Evolutionary conservation across 2,329 filamentous ascomycete species (phyloP), one percentile per base, ranked within the genome.

Genomic region (Fusarium staphyleae): DNA sequence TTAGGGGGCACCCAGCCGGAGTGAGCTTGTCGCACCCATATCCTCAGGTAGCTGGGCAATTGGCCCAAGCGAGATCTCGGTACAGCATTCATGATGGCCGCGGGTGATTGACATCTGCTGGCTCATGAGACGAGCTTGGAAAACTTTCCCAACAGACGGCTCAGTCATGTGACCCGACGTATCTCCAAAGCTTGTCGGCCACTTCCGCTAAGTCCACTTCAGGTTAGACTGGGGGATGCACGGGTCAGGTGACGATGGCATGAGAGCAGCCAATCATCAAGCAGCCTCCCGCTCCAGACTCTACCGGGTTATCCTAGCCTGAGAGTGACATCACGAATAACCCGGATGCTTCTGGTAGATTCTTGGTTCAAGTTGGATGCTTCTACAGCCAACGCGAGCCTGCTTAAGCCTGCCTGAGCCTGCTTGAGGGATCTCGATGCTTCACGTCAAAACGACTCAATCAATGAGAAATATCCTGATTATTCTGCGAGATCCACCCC

Each of bases 41-140:
- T 73, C 62, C 74, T 69, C 32, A 77, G 67, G 42, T 78, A 65
- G 55, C 72, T 72, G 22, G 77, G 74, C 67, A 81, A 72, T 69
- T 73, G 77, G 67, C 72, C 72, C 55, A 79, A 60, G 37, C 70
- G 68, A 47, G 70, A 66, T 46, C 63, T 58, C 35, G 69, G 57
- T 65, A 66, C 69, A 65, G 71, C 65, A 62, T 75, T 76, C 72
- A 79, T 75, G 60, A 67, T 71, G 49, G 58, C 61, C 54, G 57
- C 56, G 66, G 56, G 46, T 59, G 57, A 42, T 64, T 62, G 55
- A 56, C 48, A 47, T 51, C 37, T 28, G 43, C 54, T 62, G 54
- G 60, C 45, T 54, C 52, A 49, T 12, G 50, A 55, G 49, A 55
- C 48, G 33, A 18, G 50, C 28, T 15, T 19, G 37, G 49, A 55